These are phyloP conservation scores for Lactarius pseudohatsudake DNA, from an alignment of 768 basidiomycete genomes.

Conservation along the genomic window DNA sequence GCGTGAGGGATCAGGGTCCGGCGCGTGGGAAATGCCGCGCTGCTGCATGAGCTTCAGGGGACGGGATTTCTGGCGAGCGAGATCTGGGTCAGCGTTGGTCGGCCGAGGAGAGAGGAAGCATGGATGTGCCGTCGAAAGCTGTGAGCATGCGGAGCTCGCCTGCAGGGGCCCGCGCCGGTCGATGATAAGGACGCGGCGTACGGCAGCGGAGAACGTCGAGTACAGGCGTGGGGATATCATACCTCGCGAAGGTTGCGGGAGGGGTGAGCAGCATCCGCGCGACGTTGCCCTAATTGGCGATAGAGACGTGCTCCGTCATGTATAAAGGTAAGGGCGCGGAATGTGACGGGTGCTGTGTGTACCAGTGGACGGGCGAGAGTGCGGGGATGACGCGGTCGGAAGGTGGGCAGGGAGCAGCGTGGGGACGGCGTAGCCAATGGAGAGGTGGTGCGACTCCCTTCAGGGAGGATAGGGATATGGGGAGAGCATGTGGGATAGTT, in stretches of 20 bases:
- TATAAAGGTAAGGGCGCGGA: slow-evolving; percentile 63
- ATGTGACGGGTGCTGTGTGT: slow-evolving; percentile 84
- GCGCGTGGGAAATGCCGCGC: slow-evolving; percentile 30
- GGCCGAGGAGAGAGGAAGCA: slow-evolving; percentile 58
- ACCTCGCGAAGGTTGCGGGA: slow-evolving; percentile 58
- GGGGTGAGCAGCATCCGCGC: slow-evolving; percentile 85
- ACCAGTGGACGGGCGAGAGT: slow-evolving; percentile 89
- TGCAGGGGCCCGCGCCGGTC: slow-evolving; percentile 86
- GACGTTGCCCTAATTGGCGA: slow-evolving; percentile 70
- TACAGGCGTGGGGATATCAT: slow-evolving; percentile 77
- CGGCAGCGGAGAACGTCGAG: slow-evolving; percentile 64
- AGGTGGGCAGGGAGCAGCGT: slow-evolving; percentile 54
- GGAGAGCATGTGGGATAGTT: slow-evolving; percentile 52
- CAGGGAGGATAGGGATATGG: slow-evolving; percentile 60
- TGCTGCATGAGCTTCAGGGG: slow-evolving; percentile 68
- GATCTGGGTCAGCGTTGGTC: slow-evolving; percentile 38
- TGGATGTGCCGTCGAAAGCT: slow-evolving; percentile 57
- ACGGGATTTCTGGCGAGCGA: slow-evolving; percentile 66
- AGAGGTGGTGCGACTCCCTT: slow-evolving; percentile 66
- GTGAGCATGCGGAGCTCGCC: slow-evolving; percentile 89
- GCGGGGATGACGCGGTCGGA: slow-evolving; percentile 63
- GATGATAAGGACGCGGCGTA: slow-evolving; percentile 79
- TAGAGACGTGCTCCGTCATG: slow-evolving; percentile 63
- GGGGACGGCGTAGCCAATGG: slow-evolving; percentile 79
- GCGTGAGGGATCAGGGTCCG: slow-evolving; percentile 44